Percentiles rank a stretch among this genome's conserved stretches.
phyloP scores from a whole-genome alignment of 179 eudicot genomes.

The Silene noctiflora region DNA sequence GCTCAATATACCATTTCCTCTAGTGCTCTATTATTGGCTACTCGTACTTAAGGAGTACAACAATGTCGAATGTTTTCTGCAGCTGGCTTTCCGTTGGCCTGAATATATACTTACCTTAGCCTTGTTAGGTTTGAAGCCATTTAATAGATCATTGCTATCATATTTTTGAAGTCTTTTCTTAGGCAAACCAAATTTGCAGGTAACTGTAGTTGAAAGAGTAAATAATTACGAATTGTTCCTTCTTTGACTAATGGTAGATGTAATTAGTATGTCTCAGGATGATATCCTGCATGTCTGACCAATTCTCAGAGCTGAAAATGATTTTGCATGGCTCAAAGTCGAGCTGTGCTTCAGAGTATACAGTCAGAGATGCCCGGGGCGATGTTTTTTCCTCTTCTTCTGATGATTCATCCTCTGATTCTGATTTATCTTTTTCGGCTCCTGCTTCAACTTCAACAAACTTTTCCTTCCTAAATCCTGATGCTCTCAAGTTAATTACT shows the following conservation, averaged over 20 bases:
- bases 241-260: slow-evolving; percentile 63
- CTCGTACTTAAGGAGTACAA: background rate
- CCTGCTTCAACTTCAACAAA: slow-evolving; percentile 60
- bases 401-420: slow-evolving; percentile 67
- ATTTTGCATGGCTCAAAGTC: slow-evolving; percentile 65
- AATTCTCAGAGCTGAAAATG: slow-evolving; percentile 94
- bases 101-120: background rate
- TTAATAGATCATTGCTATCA: slow-evolving; percentile 13
- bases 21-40: background rate
- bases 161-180: slow-evolving; percentile 18
- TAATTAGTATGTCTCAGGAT: slow-evolving; percentile 98
- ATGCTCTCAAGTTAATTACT: slow-evolving; percentile 63
- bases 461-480: slow-evolving; percentile 54
- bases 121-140: slow-evolving; percentile 12
- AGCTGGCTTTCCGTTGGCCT: slow-evolving; percentile 4
- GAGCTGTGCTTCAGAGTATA: slow-evolving; percentile 51
- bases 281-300: slow-evolving; percentile 87
- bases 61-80: background rate
- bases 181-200: slow-evolving; percentile 19
- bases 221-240: slow-evolving; percentile 22
- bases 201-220: slow-evolving; percentile 21
- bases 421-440: slow-evolving; percentile 71
- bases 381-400: slow-evolving; percentile 64
- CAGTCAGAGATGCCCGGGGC: slow-evolving; percentile 47
- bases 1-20: background rate